Conservation (phyloP, 1,284 basidiomycete genomes). For the Microbotryomycetes sp. region DNA sequence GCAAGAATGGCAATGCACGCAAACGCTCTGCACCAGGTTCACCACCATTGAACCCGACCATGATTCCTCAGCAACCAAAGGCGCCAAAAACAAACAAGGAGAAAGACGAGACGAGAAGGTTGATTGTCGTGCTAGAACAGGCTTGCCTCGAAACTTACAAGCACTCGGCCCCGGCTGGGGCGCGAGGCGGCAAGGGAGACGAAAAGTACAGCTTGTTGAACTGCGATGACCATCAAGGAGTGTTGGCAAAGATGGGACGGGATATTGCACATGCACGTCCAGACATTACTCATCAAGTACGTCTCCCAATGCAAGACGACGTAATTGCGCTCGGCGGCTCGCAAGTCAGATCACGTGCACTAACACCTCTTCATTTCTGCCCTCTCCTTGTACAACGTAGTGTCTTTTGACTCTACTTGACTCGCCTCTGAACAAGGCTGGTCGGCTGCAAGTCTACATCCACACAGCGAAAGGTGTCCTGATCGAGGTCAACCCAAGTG, state of each 20-base stretch:
- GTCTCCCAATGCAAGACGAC: no score
- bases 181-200: constrained; percentile 53
- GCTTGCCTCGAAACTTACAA: constrained; percentile 92
- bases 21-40: constrained; percentile 30
- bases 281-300: constrained; percentile 96
- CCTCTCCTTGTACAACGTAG: constrained; percentile 45
- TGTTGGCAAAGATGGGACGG: constrained; percentile 91
- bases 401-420: constrained; percentile 94
- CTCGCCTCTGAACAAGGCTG: constrained; percentile 96
- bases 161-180: constrained; percentile 49
- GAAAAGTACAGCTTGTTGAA: constrained; percentile 96
- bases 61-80: constrained; percentile 72
- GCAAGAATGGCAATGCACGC: constrained; percentile 6
- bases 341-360: neutral
- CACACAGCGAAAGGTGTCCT: constrained; percentile 94
- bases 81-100: constrained; percentile 57
- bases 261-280: constrained; percentile 98
- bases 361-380: no score
- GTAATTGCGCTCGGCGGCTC: no score
- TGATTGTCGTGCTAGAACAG: constrained; percentile 87
- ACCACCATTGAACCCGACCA: constrained; percentile 55
- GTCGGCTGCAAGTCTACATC: constrained; percentile 93
- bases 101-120: constrained; percentile 59
- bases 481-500: constrained; percentile 97
- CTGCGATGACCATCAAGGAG: constrained; percentile 98